Conservation (phyloP, 2,329 filamentous ascomycete species). For the Ophioceras dolichostomum region DNA sequence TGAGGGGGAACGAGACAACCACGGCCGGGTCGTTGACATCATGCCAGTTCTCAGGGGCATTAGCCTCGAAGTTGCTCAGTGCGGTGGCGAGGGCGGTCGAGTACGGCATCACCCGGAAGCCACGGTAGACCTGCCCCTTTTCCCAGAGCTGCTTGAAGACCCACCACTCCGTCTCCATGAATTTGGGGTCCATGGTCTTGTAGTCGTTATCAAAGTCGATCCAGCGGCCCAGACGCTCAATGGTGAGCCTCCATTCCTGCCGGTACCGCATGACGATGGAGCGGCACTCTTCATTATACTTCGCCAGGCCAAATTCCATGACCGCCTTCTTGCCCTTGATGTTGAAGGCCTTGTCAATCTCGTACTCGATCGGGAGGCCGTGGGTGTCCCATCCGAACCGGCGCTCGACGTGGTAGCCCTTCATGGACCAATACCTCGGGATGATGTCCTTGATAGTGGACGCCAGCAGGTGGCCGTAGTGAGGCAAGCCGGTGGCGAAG, state of each 20-base stretch:
- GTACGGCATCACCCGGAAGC: conserved; percentile 89
- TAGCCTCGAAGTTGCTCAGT: conserved; percentile 85
- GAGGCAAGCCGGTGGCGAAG: conserved; percentile 47
- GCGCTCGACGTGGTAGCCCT: conserved; percentile 82
- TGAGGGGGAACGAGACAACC: conserved; percentile 75
- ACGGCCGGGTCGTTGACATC: conserved; percentile 85
- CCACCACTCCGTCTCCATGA: conserved; percentile 98
- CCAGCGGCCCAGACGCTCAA: conserved; percentile 85
- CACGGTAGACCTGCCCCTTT: conserved; percentile 81
- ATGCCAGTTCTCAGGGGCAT: conserved; percentile 93
- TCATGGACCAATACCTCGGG: conserved; percentile 95
- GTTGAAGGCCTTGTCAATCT: conserved; percentile 92
- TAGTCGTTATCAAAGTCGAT: conserved; percentile 98
- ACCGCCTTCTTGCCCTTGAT: conserved; percentile 79
- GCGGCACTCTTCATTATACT: conserved; percentile 86
- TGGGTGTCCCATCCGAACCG: conserved; percentile 94
- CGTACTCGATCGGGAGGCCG: conserved; percentile 88
- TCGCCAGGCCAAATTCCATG: conserved; percentile 71
- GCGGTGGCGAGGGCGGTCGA: conserved; percentile 83
- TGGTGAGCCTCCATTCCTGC: conserved; percentile 74
- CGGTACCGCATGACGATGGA: conserved; percentile 90
- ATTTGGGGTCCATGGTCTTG: conserved; percentile 92
- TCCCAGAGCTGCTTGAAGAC: conserved; percentile 89
- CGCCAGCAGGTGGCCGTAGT: conserved; percentile 65
- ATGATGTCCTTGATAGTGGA: conserved; percentile 98